These are phyloP conservation scores for Gymnopilus junonius DNA, from an alignment of 768 basidiomycete genomes.

Conservation along the genomic window DNA sequence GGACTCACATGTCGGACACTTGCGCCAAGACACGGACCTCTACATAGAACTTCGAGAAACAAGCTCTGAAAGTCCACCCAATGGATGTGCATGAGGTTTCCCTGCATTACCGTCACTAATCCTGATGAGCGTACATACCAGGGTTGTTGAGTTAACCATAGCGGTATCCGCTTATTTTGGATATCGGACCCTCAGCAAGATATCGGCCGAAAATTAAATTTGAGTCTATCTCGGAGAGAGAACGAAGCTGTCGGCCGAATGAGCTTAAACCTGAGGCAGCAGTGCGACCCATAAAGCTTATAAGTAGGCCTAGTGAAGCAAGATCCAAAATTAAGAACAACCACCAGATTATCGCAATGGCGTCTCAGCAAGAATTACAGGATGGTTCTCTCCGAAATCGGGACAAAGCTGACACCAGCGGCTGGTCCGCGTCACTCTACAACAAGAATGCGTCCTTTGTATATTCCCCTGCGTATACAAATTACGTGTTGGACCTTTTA, in stretches of 20 bases:
- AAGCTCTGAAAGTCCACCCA: not conserved
- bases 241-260: not conserved
- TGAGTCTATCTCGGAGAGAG: not conserved
- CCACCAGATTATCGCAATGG: not conserved
- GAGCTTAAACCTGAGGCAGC: not conserved
- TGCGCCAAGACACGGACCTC: too few relatives aligned
- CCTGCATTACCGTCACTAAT: not conserved
- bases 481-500: slow-evolving; percentile 62
- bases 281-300: not conserved
- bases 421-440: slow-evolving; percentile 67
- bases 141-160: not conserved
- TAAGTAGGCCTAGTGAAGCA: not conserved
- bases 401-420: slow-evolving; percentile 36
- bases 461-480: slow-evolving; percentile 56
- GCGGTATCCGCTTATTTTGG: not conserved
- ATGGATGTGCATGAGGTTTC: not conserved
- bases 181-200: not conserved
- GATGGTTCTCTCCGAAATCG: not conserved
- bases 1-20: not conserved
- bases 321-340: not conserved
- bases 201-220: not conserved
- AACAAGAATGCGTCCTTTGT: slow-evolving; percentile 71
- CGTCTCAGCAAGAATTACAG: not conserved
- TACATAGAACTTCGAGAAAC: not conserved
- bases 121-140: not conserved